Conservation (phyloP, 805 yeast genomes). For the Suhomyces emberorum region DNA sequence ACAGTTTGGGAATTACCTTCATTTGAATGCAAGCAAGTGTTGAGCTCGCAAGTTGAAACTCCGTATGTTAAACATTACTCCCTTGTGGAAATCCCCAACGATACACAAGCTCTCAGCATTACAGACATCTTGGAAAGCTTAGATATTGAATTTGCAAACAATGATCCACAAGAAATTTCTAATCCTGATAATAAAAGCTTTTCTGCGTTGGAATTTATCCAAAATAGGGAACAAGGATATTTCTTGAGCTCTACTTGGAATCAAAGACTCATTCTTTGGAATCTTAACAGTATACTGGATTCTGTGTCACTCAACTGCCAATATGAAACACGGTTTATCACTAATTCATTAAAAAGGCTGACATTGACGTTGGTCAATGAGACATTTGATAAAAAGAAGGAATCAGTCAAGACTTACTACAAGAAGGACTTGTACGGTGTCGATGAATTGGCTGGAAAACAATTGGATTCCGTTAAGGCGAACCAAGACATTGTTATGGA, state of each 20-base stretch:
- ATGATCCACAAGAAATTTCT: slow-evolving; percentile 4
- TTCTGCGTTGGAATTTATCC: slow-evolving; percentile 10
- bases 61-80: slow-evolving; percentile 23
- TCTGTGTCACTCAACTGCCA: slow-evolving; percentile 15
- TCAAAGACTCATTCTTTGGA: slow-evolving; percentile 28
- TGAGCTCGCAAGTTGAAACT: slow-evolving; percentile 15
- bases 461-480: slow-evolving; percentile 37
- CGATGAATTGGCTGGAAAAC: slow-evolving; percentile 32
- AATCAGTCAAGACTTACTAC: slow-evolving; percentile 3
- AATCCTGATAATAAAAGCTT: slow-evolving; percentile 9
- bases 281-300: slow-evolving; percentile 14
- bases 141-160: slow-evolving; percentile 16
- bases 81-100: slow-evolving; percentile 18
- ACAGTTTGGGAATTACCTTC: slow-evolving; percentile 75
- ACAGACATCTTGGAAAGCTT: slow-evolving; percentile 17
- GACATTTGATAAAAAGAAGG: slow-evolving; percentile 14
- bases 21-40: slow-evolving; percentile 48
- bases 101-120: slow-evolving; percentile 11
- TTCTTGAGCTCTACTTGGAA: slow-evolving; percentile 27
- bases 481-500: slow-evolving; percentile 54
- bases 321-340: slow-evolving; percentile 17
- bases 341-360: slow-evolving; percentile 26
- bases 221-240: slow-evolving; percentile 3
- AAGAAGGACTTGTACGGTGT: slow-evolving; percentile 5
- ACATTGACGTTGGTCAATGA: slow-evolving; percentile 42